These are phyloP conservation scores for Tricholoma hemisulphureum DNA, from an alignment of 768 basidiomycete species.

Conservation along the genomic window DNA sequence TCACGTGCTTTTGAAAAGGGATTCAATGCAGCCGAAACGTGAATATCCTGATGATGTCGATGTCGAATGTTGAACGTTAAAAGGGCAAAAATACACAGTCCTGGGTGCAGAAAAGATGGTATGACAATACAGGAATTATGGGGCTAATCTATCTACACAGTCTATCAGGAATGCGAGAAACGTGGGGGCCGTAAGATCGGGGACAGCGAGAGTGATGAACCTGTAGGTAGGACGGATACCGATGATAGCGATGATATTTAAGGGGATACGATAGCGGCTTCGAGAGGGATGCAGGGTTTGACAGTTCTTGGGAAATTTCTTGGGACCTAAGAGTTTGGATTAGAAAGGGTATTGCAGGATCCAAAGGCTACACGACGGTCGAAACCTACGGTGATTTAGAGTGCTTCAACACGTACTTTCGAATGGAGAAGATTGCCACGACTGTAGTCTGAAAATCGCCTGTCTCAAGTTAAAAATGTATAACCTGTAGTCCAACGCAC, in stretches of 20 bases:
- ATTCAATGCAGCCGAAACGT: no score
- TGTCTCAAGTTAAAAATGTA: background rate
- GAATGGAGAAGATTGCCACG: background rate
- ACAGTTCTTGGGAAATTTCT: background rate
- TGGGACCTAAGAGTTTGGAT: background rate
- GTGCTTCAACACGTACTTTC: background rate
- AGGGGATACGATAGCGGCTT: background rate
- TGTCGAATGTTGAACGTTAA: no score
- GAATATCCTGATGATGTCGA: no score
- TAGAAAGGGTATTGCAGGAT: background rate
- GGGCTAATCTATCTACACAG: background rate
- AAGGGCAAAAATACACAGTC: no score
- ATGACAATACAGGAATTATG: no score
- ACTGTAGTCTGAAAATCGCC: background rate
- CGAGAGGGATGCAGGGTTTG: background rate
- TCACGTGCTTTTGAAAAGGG: no score
- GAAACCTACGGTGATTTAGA: background rate
- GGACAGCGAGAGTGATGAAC: no score
- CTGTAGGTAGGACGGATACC: no score
- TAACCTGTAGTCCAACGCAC: constrained; percentile 29
- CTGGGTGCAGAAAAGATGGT: no score
- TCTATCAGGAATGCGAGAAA: constrained; percentile 47
- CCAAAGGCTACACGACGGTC: background rate
- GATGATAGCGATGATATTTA: constrained; percentile 5
- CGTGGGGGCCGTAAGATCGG: constrained; percentile 17